Conservation (phyloP, 331 rosid genomes). For the Pyrus hybrid region DNA sequence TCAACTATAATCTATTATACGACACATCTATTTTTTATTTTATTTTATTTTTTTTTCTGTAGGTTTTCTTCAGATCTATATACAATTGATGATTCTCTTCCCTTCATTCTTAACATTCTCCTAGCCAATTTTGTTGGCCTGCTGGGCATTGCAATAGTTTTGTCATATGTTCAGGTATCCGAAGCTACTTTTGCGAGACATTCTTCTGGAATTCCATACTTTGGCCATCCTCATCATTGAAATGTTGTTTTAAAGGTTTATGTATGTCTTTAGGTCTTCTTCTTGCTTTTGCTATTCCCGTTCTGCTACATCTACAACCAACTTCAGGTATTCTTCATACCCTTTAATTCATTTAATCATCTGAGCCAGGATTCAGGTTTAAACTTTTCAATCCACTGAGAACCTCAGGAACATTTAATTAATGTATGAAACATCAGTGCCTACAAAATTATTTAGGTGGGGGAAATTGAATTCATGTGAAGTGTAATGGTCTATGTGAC, state of each 20-base stretch:
- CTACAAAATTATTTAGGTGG: no score
- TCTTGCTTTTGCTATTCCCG: conserved; percentile 77
- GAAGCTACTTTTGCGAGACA: neutral
- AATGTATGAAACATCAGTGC: neutral
- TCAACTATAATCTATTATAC: neutral
- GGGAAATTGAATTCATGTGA: neutral
- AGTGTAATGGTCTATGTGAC: neutral
- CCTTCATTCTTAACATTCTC: conserved; percentile 91
- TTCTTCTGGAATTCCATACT: neutral
- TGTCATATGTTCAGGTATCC: conserved; percentile 81
- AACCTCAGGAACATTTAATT: neutral
- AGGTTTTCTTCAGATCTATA: conserved; percentile 97
- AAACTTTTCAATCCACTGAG: neutral
- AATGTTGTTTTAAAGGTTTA: conserved; percentile 18
- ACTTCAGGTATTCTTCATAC: conserved; percentile 62
- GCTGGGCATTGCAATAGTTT: conserved; percentile 74
- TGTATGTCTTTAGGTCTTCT: conserved; percentile 46
- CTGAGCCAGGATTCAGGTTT: neutral
- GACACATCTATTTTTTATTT: no score
- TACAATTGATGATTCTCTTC: conserved; percentile 94
- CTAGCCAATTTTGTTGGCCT: conserved; percentile 90
- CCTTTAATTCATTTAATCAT: neutral
- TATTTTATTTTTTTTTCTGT: conserved; percentile 2
- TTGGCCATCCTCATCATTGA: neutral
- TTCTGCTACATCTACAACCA: conserved; percentile 90